Percentiles rank a stretch among this genome's conserved stretches.
Conservation (phyloP, 495 filamentous ascomycete genomes). For the Penicillium paxilli region DNA sequence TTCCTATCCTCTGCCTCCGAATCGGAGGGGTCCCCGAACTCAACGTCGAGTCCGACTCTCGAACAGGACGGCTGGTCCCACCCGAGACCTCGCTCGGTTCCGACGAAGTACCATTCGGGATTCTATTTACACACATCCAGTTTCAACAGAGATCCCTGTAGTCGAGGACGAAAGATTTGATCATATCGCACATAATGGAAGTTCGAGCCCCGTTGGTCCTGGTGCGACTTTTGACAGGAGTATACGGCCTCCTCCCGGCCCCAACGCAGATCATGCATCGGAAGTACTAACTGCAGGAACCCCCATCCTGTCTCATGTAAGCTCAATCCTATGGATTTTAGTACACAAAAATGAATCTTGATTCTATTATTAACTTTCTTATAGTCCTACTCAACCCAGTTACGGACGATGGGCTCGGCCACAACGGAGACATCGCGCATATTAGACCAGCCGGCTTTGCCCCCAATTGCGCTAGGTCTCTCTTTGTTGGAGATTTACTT, state of each 20-base stretch:
- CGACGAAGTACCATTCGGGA: neutral
- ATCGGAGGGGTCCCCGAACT: neutral
- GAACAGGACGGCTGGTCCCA: neutral
- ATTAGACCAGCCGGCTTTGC: neutral
- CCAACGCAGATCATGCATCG: neutral
- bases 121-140: too few relatives aligned
- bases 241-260: too few relatives aligned
- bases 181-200: too few relatives aligned
- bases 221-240: too few relatives aligned
- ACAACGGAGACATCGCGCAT: neutral
- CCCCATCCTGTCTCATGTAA: neutral
- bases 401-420: neutral
- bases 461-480: neutral
- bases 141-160: too few relatives aligned
- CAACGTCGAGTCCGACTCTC: neutral
- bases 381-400: neutral
- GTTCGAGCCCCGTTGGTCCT: too few relatives aligned
- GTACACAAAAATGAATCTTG: neutral
- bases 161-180: too few relatives aligned
- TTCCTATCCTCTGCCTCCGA: neutral
- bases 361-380: neutral
- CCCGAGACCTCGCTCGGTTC: neutral
- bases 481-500: conserved; percentile 7
- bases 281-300: neutral
- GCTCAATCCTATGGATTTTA: neutral